Evolutionary conservation across 83 land plant genomes (phyloP).

Genomic region (Isoetes engelmannii): DNA sequence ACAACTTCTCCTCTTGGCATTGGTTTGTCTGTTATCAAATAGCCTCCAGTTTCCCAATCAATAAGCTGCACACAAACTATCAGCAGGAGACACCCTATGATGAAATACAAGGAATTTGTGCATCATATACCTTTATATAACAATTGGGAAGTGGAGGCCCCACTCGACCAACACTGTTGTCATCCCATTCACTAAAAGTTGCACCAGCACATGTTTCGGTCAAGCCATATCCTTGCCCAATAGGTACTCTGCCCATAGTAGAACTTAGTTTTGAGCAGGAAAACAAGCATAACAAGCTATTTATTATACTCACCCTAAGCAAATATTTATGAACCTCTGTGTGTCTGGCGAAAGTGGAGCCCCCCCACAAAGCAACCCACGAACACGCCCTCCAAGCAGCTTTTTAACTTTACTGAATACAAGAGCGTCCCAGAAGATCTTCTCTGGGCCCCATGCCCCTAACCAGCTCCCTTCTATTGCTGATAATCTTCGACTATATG

Average conservation of each 20-base stretch:
- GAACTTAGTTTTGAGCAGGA: background rate
- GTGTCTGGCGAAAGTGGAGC: conserved; percentile 97
- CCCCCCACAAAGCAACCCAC: conserved; percentile 90
- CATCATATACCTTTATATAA: conserved; percentile 48
- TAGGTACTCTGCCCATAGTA: conserved; percentile 58
- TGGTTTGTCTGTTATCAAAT: conserved; percentile 52
- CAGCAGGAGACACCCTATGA: background rate
- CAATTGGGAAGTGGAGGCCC: conserved; percentile 77
- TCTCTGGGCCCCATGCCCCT: conserved; percentile 95
- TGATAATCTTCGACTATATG: conserved; percentile 68
- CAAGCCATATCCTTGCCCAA: conserved; percentile 93
- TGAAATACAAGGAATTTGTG: background rate
- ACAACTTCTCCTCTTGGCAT: conserved; percentile 82
- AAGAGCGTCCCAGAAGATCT: conserved; percentile 62
- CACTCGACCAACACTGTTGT: conserved; percentile 77
- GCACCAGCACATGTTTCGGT: conserved; percentile 88
- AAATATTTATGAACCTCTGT: conserved; percentile 93
- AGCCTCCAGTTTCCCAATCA: conserved; percentile 77
- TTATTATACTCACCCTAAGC: conserved; percentile 59
- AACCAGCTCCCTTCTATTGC: conserved; percentile 98
- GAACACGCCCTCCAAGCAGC: conserved; percentile 72
- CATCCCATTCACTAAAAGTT: conserved; percentile 68
- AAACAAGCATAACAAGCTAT: background rate
- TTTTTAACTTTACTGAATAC: conserved; percentile 71
- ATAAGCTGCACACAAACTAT: conserved; percentile 40